These are phyloP conservation scores for Erodium texanum DNA, from an alignment of 441 rosid genomes.

Conservation along the genomic window DNA sequence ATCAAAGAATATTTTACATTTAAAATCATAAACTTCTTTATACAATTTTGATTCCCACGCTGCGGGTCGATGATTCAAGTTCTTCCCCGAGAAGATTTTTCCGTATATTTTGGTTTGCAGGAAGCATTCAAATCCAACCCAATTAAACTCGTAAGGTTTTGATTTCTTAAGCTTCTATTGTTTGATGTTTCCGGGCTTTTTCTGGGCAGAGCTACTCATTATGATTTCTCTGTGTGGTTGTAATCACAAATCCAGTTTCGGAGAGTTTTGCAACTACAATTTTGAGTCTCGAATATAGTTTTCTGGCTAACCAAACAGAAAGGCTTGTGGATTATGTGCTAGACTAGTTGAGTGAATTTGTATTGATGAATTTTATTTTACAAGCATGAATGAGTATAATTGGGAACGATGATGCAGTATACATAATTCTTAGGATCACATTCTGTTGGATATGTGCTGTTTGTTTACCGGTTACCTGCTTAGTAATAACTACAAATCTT, in stretches of 20 bases:
- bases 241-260: background rate
- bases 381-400: background rate
- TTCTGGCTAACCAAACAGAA: no score
- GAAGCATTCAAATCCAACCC: background rate
- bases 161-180: background rate
- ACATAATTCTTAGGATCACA: background rate
- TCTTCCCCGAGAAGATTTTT: background rate
- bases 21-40: no score
- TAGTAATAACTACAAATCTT: background rate
- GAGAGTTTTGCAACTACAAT: background rate
- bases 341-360: background rate
- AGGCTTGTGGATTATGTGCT: background rate
- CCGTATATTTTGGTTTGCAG: background rate
- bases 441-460: background rate
- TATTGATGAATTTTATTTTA: no score
- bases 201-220: no score
- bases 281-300: no score
- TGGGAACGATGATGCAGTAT: no score
- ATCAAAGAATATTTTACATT: no score
- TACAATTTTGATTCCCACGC: no score
- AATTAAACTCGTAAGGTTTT: background rate
- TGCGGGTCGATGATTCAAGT: no score
- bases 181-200: no score
- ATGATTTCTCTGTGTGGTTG: no score
- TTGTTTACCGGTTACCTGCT: no score